Conservation (phyloP, 2,329 filamentous ascomycete genomes). For the Penicillium sp. region DNA sequence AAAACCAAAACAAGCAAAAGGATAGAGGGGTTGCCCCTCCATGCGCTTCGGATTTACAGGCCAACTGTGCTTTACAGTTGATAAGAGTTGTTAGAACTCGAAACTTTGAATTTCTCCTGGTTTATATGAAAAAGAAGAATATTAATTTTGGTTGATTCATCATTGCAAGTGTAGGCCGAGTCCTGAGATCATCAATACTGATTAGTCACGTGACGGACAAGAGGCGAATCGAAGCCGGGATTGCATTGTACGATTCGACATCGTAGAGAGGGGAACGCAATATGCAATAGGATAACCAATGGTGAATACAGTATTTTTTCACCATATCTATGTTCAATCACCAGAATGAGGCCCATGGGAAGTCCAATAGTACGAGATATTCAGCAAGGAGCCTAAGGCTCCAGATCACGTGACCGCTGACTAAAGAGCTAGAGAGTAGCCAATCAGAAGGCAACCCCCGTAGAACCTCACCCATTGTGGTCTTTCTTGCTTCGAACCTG, state of each 20-base stretch:
- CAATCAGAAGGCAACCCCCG: conserved; percentile 20
- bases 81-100: too few species aligned
- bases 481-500: conserved; percentile 17
- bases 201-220: not conserved
- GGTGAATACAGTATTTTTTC: not conserved
- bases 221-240: not conserved
- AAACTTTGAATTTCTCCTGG: too few species aligned
- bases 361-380: not conserved
- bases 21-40: conserved; percentile 15
- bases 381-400: conserved; percentile 16
- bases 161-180: not conserved
- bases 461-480: conserved; percentile 22
- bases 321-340: not conserved
- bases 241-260: not conserved
- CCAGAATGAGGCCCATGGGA: not conserved
- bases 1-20: conserved; percentile 41
- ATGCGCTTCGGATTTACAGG: not conserved
- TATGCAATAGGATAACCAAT: not conserved
- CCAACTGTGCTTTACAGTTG: not conserved
- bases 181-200: not conserved
- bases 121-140: too few species aligned
- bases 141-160: not conserved
- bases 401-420: conserved; percentile 12
- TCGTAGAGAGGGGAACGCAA: not conserved
- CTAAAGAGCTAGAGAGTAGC: conserved; percentile 3